phyloP scores from a whole-genome alignment of 805 yeast species.

The Metschnikowia cubensis region DNA sequence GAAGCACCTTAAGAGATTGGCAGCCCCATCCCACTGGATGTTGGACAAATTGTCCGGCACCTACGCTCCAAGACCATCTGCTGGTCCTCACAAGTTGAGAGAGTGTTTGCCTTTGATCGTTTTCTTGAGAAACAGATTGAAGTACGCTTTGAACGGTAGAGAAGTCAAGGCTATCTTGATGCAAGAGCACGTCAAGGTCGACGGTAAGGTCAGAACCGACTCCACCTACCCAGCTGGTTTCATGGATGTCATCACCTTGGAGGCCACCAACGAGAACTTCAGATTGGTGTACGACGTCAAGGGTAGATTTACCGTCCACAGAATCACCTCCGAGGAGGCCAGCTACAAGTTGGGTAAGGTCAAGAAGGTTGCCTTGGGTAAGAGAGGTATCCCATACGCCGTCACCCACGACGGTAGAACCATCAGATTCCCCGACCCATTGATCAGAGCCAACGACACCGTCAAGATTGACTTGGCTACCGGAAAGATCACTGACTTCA shows the following conservation, averaged over 20 bases:
- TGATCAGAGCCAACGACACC: constrained; percentile 94
- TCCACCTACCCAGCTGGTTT: constrained; percentile 98
- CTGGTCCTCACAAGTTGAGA: constrained; percentile 99
- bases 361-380: constrained; percentile 96
- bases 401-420: constrained; percentile 99
- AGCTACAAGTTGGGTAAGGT: constrained; percentile 97
- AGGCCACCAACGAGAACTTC: constrained; percentile 99
- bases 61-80: constrained; percentile 99
- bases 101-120: constrained; percentile 97
- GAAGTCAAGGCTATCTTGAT: constrained; percentile 97
- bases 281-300: constrained; percentile 97
- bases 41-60: constrained; percentile 99
- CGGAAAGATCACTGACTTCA: constrained; percentile 87
- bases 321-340: constrained; percentile 98
- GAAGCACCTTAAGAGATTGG: constrained; percentile 99
- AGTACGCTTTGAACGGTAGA: constrained; percentile 98
- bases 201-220: constrained; percentile 99
- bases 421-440: constrained; percentile 98
- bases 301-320: constrained; percentile 99
- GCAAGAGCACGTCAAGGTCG: constrained; percentile 98
- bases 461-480: constrained; percentile 95
- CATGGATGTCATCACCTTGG: constrained; percentile 97
- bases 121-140: constrained; percentile 96
- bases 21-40: constrained; percentile 99
- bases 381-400: constrained; percentile 96